These are phyloP conservation scores for Haplographium delicatum DNA, from an alignment of 495 filamentous ascomycete species.

Conservation along the genomic window DNA sequence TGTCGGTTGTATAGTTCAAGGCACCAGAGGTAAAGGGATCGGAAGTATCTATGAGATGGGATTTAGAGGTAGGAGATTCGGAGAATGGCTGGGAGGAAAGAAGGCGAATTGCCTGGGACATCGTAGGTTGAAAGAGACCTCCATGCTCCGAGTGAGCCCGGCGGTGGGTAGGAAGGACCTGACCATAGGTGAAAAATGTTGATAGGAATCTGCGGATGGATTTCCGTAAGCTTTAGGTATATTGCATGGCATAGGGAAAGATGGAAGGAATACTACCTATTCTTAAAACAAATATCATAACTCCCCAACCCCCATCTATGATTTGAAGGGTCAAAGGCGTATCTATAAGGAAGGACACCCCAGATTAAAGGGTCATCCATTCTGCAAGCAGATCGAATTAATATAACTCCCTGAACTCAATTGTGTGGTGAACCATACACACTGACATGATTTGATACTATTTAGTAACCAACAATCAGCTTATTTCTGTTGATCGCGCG, in stretches of 20 bases:
- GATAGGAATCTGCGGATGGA: constrained; percentile 40
- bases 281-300: constrained; percentile 87
- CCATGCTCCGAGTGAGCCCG: constrained; percentile 63
- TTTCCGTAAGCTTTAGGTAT: constrained; percentile 2
- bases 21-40: constrained; percentile 56
- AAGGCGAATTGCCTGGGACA: constrained; percentile 80
- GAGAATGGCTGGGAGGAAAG: constrained; percentile 60
- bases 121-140: constrained; percentile 82
- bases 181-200: constrained; percentile 77
- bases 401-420: constrained; percentile 3
- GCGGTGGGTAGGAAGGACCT: constrained; percentile 86
- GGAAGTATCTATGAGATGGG: constrained; percentile 38
- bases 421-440: constrained; percentile 62
- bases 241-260: no score
- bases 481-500: background rate
- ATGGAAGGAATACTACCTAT: no score
- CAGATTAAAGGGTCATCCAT: constrained; percentile 93
- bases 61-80: constrained; percentile 15
- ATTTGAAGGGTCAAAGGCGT: constrained; percentile 63
- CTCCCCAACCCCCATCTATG: constrained; percentile 83
- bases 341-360: constrained; percentile 73
- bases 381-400: constrained; percentile 37
- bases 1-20: constrained; percentile 61
- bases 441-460: constrained; percentile 92
- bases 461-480: constrained; percentile 2